Conservation (phyloP, 345 rosid genomes). For the Salix viminalis region DNA sequence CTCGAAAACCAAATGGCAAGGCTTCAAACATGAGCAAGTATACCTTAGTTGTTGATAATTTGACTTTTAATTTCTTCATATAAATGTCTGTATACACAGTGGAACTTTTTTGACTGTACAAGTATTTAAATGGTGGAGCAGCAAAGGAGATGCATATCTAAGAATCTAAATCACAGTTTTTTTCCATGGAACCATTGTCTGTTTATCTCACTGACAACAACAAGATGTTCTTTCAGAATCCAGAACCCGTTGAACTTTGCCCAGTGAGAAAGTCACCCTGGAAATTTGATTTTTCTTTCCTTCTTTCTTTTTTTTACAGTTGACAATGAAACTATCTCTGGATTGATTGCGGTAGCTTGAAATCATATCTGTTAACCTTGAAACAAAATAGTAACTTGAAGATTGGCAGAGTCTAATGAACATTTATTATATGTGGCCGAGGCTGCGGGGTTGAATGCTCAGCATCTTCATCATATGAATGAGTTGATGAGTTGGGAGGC, state of each 20-base stretch:
- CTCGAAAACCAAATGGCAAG: not conserved
- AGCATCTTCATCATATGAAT: slow-evolving; percentile 59
- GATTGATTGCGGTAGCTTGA: too few species aligned
- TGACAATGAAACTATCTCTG: not conserved
- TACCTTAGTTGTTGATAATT: not conserved
- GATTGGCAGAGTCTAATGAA: not conserved
- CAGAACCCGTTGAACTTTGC: not conserved
- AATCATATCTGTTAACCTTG: not conserved
- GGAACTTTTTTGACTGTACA: slow-evolving; percentile 2
- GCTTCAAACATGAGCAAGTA: not conserved
- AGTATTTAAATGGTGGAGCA: not conserved
- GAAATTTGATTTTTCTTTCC: not conserved
- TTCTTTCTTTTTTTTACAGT: not conserved
- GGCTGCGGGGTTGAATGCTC: slow-evolving; percentile 31
- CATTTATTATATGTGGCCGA: slow-evolving; percentile 22
- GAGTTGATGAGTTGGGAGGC: slow-evolving; percentile 25
- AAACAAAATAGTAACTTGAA: not conserved
- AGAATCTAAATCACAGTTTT: not conserved
- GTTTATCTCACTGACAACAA: not conserved
- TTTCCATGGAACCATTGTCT: not conserved
- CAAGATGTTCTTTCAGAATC: not conserved
- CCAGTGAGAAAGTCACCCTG: not conserved
- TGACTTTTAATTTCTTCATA: slow-evolving; percentile 3
- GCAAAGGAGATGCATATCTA: not conserved
- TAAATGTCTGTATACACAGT: slow-evolving; percentile 10